Conservation (phyloP, 805 yeast genomes). For the Starmerella etchellsii region DNA sequence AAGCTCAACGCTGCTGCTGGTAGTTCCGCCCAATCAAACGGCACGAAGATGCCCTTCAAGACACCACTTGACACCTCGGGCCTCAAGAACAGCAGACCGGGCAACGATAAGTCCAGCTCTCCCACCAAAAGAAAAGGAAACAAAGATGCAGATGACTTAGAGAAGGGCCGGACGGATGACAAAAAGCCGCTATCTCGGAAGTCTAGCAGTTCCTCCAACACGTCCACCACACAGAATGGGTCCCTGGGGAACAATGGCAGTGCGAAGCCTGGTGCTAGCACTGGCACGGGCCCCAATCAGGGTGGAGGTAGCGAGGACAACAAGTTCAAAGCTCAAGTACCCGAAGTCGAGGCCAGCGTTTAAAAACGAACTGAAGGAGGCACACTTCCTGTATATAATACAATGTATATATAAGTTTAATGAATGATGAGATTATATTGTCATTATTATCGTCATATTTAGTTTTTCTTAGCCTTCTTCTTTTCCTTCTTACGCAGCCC, state of each 20-base stretch:
- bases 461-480: constrained; percentile 37
- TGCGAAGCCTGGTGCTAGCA: no score
- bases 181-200: background rate
- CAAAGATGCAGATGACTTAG: background rate
- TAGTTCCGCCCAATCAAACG: no score
- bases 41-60: no score
- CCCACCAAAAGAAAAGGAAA: no score
- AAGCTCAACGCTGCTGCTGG: no score
- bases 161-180: background rate
- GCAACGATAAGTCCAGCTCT: no score
- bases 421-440: background rate
- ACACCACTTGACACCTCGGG: no score
- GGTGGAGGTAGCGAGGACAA: constrained; percentile 1
- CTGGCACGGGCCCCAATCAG: no score
- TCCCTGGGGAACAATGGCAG: no score
- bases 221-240: background rate
- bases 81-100: no score
- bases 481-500: constrained; percentile 78
- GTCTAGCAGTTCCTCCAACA: background rate
- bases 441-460: no score
- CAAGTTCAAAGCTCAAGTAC: constrained; percentile 10
- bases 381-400: background rate
- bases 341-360: constrained; percentile 18
- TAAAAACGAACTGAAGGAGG: background rate
- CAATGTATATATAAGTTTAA: background rate